These are phyloP conservation scores for Wickerhamiella vanderwaltii DNA, from an alignment of 805 yeast genomes.

Conservation along the genomic window DNA sequence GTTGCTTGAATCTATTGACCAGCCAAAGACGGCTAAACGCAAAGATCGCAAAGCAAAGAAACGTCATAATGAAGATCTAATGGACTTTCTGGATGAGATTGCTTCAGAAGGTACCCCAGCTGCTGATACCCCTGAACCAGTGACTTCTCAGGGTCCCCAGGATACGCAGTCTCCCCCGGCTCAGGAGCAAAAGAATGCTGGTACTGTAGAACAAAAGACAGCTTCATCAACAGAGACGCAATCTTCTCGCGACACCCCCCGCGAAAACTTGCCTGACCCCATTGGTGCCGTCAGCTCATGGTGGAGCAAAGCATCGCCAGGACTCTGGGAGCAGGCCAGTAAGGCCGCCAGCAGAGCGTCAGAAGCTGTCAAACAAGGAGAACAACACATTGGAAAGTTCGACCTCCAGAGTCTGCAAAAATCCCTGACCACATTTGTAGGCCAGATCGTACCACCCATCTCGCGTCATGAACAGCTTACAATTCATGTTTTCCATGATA, in stretches of 20 bases:
- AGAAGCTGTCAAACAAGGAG: constrained; percentile 24
- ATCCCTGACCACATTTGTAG: constrained; percentile 29
- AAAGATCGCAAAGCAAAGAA: constrained; percentile 12
- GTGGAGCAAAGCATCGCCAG: constrained; percentile 30
- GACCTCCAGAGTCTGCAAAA: constrained; percentile 23
- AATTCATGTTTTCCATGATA: constrained; percentile 35
- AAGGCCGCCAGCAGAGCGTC: constrained; percentile 20
- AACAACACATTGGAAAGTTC: constrained; percentile 14
- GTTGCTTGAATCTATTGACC: constrained; percentile 30
- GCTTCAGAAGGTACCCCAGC: constrained; percentile 21
- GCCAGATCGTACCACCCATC: constrained; percentile 36
- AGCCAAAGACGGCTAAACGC: constrained; percentile 17
- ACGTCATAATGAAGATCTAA: constrained; percentile 30
- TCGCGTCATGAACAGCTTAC: constrained; percentile 33
- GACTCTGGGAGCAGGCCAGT: constrained; percentile 32
- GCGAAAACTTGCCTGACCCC: constrained; percentile 22
- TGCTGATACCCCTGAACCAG: constrained; percentile 10
- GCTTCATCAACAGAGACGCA: not conserved
- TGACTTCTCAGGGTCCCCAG: constrained; percentile 4
- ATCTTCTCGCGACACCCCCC: constrained; percentile 1
- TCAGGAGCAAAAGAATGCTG: not conserved
- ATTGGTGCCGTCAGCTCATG: constrained; percentile 26
- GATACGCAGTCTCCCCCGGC: constrained; percentile 8
- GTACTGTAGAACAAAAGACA: not conserved
- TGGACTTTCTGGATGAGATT: constrained; percentile 33